Evolutionary conservation across 164 flowering plant genomes (phyloP), one percentile per base, ranked within the genome.

Genomic region (Dillenia turbinata): DNA sequence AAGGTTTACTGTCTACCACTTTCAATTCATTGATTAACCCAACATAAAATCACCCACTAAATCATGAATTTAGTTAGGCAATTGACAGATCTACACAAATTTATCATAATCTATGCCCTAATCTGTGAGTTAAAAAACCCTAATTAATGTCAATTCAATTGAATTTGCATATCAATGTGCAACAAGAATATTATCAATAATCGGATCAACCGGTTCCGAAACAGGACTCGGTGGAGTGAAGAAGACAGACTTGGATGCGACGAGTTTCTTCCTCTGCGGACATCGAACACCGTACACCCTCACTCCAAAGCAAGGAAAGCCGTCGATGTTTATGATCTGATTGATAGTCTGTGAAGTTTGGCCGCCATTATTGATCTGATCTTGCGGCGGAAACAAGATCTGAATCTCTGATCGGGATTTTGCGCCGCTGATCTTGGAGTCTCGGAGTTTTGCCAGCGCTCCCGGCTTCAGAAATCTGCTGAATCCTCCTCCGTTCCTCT

Each of bases 251-350:
- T 70, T 73, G 5, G 75, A 44, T 0, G 81, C 84, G 15, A 75
- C 71, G 45, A 80, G 81, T 67, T 71, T 73, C 78, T 80, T 80
- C 67, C 81, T 69, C 60, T 70, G 75, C 1, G 73, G 76, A 56
- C 61, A 71, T 2, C 71, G 65, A 13, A 78, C 77, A 52, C 72
- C 73, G 12, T 10, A 63, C 56, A 50, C 49, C 63, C 73, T 57
- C 12, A 68, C 57, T 3, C 60, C 10, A 60, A 72, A 71, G 44
- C 71, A 70, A 52, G 78, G 79, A 9, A 76, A 52, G 9, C 61
- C 74, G 19, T 73, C 79, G n/a, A 65, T 47, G 48, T 24, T 49
- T 5, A 66, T 22, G 66, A 64, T 69, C 64, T 63, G 54, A 51
- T 12, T 51, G 15, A 4, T 51, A 1, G 9, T 51, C 17, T 5